Percentiles rank a stretch among this genome's conserved stretches.
Evolutionary conservation across 164 flowering plant genomes (phyloP).

Genomic region (Amborella trichopoda): DNA sequence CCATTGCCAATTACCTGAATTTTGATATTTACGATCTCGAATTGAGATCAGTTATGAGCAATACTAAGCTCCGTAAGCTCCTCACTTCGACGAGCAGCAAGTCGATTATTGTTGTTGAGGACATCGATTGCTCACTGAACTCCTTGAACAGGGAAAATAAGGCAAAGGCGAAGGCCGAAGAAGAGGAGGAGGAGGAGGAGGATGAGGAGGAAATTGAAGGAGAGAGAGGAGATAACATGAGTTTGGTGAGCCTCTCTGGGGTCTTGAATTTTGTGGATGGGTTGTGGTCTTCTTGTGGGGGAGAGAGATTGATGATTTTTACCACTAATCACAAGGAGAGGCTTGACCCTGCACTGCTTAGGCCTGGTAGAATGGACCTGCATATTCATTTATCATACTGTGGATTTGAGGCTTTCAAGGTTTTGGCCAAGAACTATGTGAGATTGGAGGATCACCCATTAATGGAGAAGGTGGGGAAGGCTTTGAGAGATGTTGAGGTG

Average conservation of each 20-base stretch:
- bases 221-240: constrained; percentile 18
- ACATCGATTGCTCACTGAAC: constrained; percentile 66
- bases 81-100: constrained; percentile 35
- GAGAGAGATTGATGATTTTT: constrained; percentile 21
- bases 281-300: constrained; percentile 25
- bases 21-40: constrained; percentile 63
- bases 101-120: constrained; percentile 53
- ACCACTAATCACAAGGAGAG: constrained; percentile 24
- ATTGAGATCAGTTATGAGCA: constrained; percentile 43
- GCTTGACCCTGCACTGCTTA: constrained; percentile 17
- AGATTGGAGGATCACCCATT: constrained; percentile 10
- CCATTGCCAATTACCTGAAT: constrained; percentile 47
- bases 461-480: constrained; percentile 8
- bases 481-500: constrained; percentile 14
- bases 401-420: constrained; percentile 11
- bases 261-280: constrained; percentile 24
- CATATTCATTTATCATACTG: constrained; percentile 17
- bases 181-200: too few relatives aligned
- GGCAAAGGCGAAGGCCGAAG: constrained; percentile 24
- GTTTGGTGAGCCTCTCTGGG: constrained; percentile 15
- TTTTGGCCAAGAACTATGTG: constrained; percentile 16
- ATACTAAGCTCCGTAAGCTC: constrained; percentile 43
- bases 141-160: constrained; percentile 42
- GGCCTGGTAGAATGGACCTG: constrained; percentile 23
- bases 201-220: constrained; percentile 10